phyloP scores from a whole-genome alignment of 2,329 filamentous ascomycete species.

The Paecilomyces sp. region DNA sequence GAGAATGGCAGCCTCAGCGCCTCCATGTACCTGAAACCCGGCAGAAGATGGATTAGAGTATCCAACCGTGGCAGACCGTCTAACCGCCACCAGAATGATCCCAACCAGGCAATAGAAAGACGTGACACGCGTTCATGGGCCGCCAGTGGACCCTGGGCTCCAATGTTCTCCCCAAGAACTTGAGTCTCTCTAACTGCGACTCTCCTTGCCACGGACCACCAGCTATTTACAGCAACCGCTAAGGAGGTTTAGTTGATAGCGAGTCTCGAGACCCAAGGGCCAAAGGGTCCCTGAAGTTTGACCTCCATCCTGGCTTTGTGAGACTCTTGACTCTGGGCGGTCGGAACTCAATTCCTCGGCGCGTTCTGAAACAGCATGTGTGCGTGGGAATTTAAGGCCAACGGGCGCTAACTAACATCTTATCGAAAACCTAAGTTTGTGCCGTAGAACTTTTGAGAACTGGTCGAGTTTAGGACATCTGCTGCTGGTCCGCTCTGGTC shows the following conservation, averaged over 20 bases:
- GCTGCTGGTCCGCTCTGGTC: background rate
- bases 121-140: background rate
- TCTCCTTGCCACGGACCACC: background rate
- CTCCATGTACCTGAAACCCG: background rate
- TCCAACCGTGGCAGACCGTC: background rate
- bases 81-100: background rate
- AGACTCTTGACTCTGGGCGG: background rate
- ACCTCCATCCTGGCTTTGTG: background rate
- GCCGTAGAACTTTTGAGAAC: background rate
- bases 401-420: background rate
- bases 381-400: background rate
- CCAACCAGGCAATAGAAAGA: background rate
- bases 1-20: background rate
- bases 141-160: background rate
- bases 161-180: background rate
- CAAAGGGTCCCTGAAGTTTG: background rate
- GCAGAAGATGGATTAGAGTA: background rate
- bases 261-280: background rate
- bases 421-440: background rate
- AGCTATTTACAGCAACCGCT: background rate
- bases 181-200: background rate
- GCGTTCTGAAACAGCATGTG: background rate
- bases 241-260: background rate
- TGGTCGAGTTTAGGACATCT: background rate
- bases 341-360: background rate